These are phyloP conservation scores for Microdochium paspali DNA, from an alignment of 2,329 filamentous ascomycete species.

Conservation along the genomic window DNA sequence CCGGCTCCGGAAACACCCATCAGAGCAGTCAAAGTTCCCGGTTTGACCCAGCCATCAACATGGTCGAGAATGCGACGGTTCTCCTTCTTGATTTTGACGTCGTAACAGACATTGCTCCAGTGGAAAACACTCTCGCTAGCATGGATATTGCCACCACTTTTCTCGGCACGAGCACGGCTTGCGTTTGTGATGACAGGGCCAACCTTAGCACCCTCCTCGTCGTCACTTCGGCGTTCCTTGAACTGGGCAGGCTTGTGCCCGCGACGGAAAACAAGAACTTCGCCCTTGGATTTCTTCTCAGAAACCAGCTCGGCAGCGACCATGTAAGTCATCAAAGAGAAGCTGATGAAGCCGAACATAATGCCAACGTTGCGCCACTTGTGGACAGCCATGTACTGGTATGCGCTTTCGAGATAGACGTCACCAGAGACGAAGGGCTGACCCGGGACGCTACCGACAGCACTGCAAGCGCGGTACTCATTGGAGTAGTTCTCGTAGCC, in stretches of 20 bases:
- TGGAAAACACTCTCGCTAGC: slow-evolving; percentile 70
- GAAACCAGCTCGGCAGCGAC: slow-evolving; percentile 56
- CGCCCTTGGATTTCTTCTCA: slow-evolving; percentile 63
- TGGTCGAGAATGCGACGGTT: slow-evolving; percentile 69
- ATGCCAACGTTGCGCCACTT: slow-evolving; percentile 67
- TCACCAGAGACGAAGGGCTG: slow-evolving; percentile 44
- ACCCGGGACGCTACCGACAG: slow-evolving; percentile 49
- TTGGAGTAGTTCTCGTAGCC: slow-evolving; percentile 24
- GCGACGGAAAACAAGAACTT: slow-evolving; percentile 65
- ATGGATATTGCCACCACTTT: slow-evolving; percentile 31
- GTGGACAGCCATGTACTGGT: slow-evolving; percentile 47
- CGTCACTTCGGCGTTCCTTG: slow-evolving; percentile 53
- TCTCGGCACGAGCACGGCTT: slow-evolving; percentile 26
- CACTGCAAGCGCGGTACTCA: slow-evolving; percentile 43
- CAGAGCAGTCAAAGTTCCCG: slow-evolving; percentile 77
- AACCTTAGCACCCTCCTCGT: slow-evolving; percentile 41
- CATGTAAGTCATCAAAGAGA: slow-evolving; percentile 54
- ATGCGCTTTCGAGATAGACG: slow-evolving; percentile 42
- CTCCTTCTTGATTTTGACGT: slow-evolving; percentile 70
- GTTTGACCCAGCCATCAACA: slow-evolving; percentile 90
- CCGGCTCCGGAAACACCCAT: slow-evolving; percentile 93
- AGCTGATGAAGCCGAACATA: slow-evolving; percentile 52
- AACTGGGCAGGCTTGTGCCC: slow-evolving; percentile 51
- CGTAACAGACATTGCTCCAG: slow-evolving; percentile 75
- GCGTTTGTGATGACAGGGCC: slow-evolving; percentile 34